Percentiles rank a stretch among this genome's conserved stretches.
Evolutionary conservation across 805 yeast species (phyloP).

Genomic region (Lachancea quebecensis): DNA sequence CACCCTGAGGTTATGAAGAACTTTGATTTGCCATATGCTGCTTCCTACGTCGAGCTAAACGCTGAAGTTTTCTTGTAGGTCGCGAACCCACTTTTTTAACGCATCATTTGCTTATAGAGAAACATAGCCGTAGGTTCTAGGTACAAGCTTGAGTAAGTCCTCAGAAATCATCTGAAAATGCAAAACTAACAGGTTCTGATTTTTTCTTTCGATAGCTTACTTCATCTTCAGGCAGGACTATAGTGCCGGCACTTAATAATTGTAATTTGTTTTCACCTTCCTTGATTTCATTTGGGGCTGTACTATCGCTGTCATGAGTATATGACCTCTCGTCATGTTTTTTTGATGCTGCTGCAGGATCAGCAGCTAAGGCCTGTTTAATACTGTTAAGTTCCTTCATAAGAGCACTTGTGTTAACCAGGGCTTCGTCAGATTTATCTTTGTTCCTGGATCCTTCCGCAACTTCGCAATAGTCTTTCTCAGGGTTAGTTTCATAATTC

Average conservation of each 20-base stretch:
- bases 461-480: constrained; percentile 11
- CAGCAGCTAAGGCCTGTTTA: constrained; percentile 22
- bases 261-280: constrained; percentile 16
- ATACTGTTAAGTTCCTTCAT: constrained; percentile 22
- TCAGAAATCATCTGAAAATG: constrained; percentile 29
- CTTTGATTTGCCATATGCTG: constrained; percentile 91
- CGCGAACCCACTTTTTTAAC: background rate
- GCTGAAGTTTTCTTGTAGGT: constrained; percentile 72
- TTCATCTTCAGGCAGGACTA: constrained; percentile 26
- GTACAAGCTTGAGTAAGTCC: background rate
- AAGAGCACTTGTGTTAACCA: constrained; percentile 27
- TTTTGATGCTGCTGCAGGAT: constrained; percentile 9
- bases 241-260: constrained; percentile 26
- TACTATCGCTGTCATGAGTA: background rate
- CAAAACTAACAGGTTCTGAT: constrained; percentile 16
- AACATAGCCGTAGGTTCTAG: background rate
- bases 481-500: constrained; percentile 19
- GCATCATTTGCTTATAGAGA: constrained; percentile 1
- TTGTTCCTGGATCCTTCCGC: background rate
- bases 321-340: background rate
- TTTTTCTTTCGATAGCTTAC: constrained; percentile 8
- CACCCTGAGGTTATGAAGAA: constrained; percentile 87
- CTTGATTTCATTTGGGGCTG: constrained; percentile 7
- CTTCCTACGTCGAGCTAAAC: constrained; percentile 83
- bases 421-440: constrained; percentile 14